Evolutionary conservation across 305 asterid species (phyloP).

Genomic region (Solanum chacoense): DNA sequence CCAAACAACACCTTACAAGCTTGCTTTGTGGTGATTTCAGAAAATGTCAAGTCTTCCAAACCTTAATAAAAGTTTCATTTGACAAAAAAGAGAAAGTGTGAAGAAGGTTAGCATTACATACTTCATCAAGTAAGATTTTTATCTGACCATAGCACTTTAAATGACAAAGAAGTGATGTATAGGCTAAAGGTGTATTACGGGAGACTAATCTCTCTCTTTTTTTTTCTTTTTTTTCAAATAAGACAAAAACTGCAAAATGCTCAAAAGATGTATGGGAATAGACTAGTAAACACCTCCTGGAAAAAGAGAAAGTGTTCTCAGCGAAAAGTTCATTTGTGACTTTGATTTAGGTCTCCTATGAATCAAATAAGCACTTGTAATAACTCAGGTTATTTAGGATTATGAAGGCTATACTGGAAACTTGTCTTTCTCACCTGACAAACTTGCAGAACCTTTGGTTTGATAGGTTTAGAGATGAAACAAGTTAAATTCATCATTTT

Average conservation of each 20-base stretch:
- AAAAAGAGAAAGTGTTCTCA: slow-evolving; percentile 11
- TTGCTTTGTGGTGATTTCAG: not conserved
- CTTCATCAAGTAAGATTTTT: not conserved
- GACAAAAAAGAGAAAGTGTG: not conserved
- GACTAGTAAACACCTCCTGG: slow-evolving; percentile 26
- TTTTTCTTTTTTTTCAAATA: not conserved
- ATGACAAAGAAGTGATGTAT: not conserved
- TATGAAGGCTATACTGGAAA: slow-evolving; percentile 13
- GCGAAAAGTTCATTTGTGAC: slow-evolving; percentile 19
- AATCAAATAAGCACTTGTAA: slow-evolving; percentile 21
- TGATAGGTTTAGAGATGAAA: not conserved
- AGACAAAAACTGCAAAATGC: not conserved
- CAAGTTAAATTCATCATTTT: not conserved
- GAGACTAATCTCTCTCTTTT: not conserved
- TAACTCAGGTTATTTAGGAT: slow-evolving; percentile 23
- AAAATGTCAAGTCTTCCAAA: not conserved
- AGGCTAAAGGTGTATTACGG: not conserved
- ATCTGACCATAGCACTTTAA: not conserved
- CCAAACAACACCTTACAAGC: not conserved
- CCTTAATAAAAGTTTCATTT: not conserved
- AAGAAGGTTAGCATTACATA: not conserved
- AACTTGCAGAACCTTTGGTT: not conserved
- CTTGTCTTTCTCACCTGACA: not conserved
- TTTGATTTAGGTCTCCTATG: slow-evolving; percentile 30
- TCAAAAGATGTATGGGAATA: slow-evolving; percentile 12